Evolutionary conservation across 805 yeast species (phyloP), one percentile per base, ranked within the genome.

Genomic region (Pichia membranifaciens): DNA sequence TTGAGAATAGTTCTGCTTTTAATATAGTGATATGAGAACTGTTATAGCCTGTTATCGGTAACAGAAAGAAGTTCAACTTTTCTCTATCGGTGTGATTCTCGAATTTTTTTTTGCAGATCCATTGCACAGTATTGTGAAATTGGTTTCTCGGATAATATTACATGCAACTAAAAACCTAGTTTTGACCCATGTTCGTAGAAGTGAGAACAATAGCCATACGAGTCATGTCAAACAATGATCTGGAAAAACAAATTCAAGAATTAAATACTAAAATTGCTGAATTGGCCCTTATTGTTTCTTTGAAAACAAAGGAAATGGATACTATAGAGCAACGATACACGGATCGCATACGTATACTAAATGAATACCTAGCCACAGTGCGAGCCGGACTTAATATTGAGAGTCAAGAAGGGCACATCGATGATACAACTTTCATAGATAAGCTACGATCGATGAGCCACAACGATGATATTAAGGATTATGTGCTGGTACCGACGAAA

Each of bases 251-350:
- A 36, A 44, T 58, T 5, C 54, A 48, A 13, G 51, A 51, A 33
- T 44, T 61, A 5, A 58, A 54, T 35, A 47, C 41, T n/a, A 51
- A 58, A 16, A 51, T 62, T 20, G 38, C 57, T 5, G 48, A 52
- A 10, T 60, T 74, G n/a, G 76, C 76, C 0, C 52, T 62, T 41
- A 60, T 62, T 2, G 64, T 73, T 12, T 54, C 57, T 5, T 55
- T 59, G 35, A 73, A 72, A 53, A 68, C 70, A 29, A 60, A 59
- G 37, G 74, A 74, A 50, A 56, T 74, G 20, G 73, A 68, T 22
- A 49, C 43, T 3, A 52, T 57, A 31, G 58, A 61, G 35, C 39
- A 46, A 16, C 48, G 52, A n/a, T 64, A 61, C 32, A 43, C 47
- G 5, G 48, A 49, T 2, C 57, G 56, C 21, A 31, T 62, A 20